Conservation (phyloP, 2,329 filamentous ascomycete genomes). For the Tolypocladium amazonense region DNA sequence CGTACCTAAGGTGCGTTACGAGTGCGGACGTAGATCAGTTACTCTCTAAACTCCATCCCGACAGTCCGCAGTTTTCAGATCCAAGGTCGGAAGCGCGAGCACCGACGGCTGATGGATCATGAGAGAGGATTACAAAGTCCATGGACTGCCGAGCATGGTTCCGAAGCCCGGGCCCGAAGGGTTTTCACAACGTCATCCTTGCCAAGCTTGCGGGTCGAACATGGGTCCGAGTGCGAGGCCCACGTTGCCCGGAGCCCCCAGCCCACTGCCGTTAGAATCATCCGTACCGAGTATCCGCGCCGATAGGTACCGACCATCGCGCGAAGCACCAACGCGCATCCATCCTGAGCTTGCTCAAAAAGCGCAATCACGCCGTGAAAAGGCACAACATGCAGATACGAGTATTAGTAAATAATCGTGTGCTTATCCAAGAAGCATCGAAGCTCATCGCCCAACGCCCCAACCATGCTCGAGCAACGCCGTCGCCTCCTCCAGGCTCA, state of each 20-base stretch:
- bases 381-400: neutral
- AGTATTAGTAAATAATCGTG: neutral
- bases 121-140: neutral
- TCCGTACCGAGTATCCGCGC: too few relatives aligned
- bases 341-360: too few relatives aligned
- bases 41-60: neutral
- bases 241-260: neutral
- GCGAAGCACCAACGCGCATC: too few relatives aligned
- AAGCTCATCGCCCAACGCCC: conserved; percentile 45
- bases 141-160: neutral
- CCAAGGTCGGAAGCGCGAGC: neutral
- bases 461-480: conserved; percentile 60
- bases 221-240: neutral
- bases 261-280: too few relatives aligned
- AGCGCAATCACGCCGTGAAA: neutral
- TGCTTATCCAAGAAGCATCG: neutral
- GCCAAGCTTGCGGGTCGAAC: too few relatives aligned
- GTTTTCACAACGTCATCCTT: neutral
- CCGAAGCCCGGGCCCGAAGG: neutral
- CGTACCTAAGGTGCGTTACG: too few relatives aligned
- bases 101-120: neutral
- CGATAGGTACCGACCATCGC: too few relatives aligned
- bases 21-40: too few relatives aligned
- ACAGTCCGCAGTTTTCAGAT: neutral
- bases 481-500: conserved; percentile 73